A percentile compares a stretch with the other conserved stretches of the same genome.
Conservation (phyloP, 2,329 filamentous ascomycete genomes). For the Cercospora sp. region DNA sequence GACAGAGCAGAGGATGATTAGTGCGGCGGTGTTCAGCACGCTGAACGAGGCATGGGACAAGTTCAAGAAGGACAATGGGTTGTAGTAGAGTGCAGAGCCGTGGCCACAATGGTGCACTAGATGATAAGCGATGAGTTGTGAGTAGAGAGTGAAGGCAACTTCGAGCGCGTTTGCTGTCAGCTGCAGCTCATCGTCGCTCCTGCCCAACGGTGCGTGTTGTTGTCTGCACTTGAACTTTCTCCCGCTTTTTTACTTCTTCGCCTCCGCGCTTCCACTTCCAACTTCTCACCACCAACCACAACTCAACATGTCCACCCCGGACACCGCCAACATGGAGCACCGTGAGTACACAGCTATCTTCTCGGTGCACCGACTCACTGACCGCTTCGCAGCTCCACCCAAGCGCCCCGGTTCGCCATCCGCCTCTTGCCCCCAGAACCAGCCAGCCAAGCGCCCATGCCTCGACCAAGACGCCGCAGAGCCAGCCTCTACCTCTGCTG, state of each 20-base stretch:
- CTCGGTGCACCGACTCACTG: background rate
- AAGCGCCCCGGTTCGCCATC: slow-evolving; percentile 7
- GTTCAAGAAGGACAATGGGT: slow-evolving; percentile 63
- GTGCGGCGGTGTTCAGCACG: slow-evolving; percentile 63
- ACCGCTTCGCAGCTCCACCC: background rate
- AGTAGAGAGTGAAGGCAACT: background rate
- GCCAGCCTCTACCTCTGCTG: background rate
- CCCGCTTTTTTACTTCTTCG: background rate
- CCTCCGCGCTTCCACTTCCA: background rate
- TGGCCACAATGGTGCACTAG: background rate
- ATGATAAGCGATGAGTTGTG: background rate
- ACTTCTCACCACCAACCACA: background rate
- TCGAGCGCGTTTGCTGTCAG: background rate
- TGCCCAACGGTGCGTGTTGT: background rate
- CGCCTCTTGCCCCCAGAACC: background rate
- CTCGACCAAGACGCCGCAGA: background rate
- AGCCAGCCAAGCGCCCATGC: background rate
- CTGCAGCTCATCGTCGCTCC: background rate
- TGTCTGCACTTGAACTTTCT: background rate
- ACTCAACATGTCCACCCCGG: background rate
- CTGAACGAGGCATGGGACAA: slow-evolving; percentile 70
- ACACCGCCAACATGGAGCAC: background rate
- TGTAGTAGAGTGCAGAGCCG: slow-evolving; percentile 39
- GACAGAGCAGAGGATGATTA: slow-evolving; percentile 67
- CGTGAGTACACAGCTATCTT: background rate